phyloP scores from a whole-genome alignment of 169 alveolate species.

The Cryptosporidium xiaoi region DNA sequence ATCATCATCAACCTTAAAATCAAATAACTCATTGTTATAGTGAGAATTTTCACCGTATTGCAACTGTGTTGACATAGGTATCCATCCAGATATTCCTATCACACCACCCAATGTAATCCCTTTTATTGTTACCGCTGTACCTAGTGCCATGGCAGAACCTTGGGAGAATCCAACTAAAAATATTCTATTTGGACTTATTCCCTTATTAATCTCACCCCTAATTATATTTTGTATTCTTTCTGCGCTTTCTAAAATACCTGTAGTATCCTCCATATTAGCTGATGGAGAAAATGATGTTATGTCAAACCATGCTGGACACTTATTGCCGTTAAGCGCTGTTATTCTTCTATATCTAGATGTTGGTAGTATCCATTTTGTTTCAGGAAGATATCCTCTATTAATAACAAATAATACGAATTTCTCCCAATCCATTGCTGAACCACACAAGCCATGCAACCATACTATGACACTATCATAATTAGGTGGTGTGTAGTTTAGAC shows the following conservation, averaged over 20 bases:
- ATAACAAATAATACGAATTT: not conserved
- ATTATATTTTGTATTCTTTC: constrained; percentile 33
- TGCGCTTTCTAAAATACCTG: constrained; percentile 63
- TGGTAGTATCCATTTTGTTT: constrained; percentile 62
- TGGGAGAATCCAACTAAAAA: constrained; percentile 58
- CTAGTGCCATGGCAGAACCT: constrained; percentile 50
- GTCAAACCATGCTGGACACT: constrained; percentile 69
- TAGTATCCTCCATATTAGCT: constrained; percentile 31
- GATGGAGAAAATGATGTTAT: constrained; percentile 13
- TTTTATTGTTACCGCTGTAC: constrained; percentile 21
- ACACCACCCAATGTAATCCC: constrained; percentile 50
- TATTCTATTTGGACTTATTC: constrained; percentile 23
- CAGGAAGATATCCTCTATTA: constrained; percentile 5
- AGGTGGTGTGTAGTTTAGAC: constrained; percentile 26
- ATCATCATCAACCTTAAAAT: constrained; percentile 13
- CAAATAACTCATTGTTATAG: constrained; percentile 21
- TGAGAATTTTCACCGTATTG: constrained; percentile 13
- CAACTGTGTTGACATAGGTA: constrained; percentile 22
- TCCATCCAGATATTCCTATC: constrained; percentile 62
- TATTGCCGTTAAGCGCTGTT: constrained; percentile 26
- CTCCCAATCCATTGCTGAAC: constrained; percentile 62
- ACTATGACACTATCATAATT: constrained; percentile 16
- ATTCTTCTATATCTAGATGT: constrained; percentile 27
- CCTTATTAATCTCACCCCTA: constrained; percentile 3
- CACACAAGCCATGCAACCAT: constrained; percentile 61